Evolutionary conservation across 2,329 filamentous ascomycete genomes (phyloP).

Genomic region (Fusarium sp.): DNA sequence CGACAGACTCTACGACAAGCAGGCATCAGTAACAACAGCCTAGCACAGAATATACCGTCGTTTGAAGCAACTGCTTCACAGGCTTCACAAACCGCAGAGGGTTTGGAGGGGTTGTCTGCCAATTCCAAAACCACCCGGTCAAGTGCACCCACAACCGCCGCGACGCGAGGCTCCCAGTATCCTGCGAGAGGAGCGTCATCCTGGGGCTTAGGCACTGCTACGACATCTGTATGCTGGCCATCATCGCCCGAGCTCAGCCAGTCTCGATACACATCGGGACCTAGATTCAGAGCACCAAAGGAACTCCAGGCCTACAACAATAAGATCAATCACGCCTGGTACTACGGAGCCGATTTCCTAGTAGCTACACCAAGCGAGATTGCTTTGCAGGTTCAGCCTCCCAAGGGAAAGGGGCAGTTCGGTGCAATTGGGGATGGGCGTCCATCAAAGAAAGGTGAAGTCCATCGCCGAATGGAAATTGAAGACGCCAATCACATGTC

Average conservation of each 20-base stretch:
- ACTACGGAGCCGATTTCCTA: constrained; percentile 50
- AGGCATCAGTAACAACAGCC: constrained; percentile 31
- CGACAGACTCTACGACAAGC: constrained; percentile 37
- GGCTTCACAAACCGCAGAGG: not conserved
- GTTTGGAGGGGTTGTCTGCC: not conserved
- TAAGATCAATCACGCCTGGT: constrained; percentile 50
- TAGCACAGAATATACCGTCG: constrained; percentile 13
- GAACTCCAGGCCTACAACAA: constrained; percentile 41
- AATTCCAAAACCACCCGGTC: not conserved
- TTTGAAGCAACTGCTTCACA: constrained; percentile 4
- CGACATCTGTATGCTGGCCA: constrained; percentile 4
- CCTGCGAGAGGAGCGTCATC: not conserved
- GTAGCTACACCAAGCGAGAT: constrained; percentile 47
- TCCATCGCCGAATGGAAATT: constrained; percentile 47
- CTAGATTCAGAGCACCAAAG: constrained; percentile 36
- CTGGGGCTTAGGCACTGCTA: constrained; percentile 11
- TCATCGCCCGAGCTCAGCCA: not conserved
- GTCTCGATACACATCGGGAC: constrained; percentile 24
- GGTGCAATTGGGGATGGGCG: constrained; percentile 53
- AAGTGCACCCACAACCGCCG: not conserved
- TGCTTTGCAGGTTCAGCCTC: constrained; percentile 42
- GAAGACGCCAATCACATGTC: constrained; percentile 52
- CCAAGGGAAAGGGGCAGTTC: constrained; percentile 44
- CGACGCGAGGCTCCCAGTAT: not conserved
- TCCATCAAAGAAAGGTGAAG: constrained; percentile 34